phyloP scores from a whole-genome alignment of 441 rosid species.

The Pelargonium australe region DNA sequence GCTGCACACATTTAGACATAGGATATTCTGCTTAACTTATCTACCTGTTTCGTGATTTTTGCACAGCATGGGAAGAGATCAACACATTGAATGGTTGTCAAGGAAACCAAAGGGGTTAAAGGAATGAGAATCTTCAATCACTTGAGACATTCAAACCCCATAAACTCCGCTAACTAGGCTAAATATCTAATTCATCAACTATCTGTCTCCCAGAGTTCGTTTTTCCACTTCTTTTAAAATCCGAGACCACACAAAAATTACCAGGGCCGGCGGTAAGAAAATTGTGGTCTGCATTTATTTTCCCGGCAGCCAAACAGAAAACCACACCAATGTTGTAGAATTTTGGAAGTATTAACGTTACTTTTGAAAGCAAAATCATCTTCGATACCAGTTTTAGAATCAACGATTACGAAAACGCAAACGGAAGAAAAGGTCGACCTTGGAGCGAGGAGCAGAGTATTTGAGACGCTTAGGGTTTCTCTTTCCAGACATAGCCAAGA shows the following conservation, averaged over 20 bases:
- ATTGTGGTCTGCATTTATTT: neutral
- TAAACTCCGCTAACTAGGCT: neutral
- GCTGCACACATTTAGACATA: neutral
- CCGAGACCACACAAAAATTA: neutral
- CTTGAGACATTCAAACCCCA: neutral
- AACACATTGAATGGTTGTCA: neutral
- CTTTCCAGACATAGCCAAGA: slow-evolving; percentile 54
- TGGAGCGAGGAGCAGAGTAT: slow-evolving; percentile 69
- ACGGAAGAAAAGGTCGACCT: slow-evolving; percentile 31
- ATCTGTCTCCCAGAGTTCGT: neutral
- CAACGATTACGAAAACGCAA: neutral
- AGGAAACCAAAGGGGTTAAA: neutral
- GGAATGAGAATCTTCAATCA: neutral
- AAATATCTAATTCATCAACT: neutral
- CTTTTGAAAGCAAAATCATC: neutral
- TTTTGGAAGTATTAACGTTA: neutral
- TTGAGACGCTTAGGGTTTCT: slow-evolving; percentile 92
- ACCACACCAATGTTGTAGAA: neutral
- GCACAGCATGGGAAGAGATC: neutral
- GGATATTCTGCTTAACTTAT: neutral
- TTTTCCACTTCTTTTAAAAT: neutral
- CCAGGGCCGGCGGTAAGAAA: neutral
- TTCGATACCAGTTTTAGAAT: neutral
- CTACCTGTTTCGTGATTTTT: neutral
- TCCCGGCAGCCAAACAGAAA: neutral